These are phyloP conservation scores for Pachysandra terminalis DNA, from an alignment of 164 flowering plant genomes.

Conservation along the genomic window DNA sequence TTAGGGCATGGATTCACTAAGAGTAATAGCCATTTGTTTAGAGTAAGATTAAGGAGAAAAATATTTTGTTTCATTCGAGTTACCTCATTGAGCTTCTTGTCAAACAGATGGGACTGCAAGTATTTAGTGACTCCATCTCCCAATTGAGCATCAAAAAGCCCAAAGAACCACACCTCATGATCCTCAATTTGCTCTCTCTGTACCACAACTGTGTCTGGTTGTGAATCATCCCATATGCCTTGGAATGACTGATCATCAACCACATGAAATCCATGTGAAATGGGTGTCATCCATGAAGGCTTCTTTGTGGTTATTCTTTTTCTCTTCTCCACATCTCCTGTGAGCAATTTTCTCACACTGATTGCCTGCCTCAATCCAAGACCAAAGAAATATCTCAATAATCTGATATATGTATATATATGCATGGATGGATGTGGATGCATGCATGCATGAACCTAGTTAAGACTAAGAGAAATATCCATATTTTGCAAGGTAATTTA, in stretches of 20 bases:
- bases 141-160: conserved; percentile 39
- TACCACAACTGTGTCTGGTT: conserved; percentile 40
- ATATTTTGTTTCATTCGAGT: not conserved
- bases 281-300: conserved; percentile 44
- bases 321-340: conserved; percentile 20
- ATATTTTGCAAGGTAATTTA: too few species aligned
- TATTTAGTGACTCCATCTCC: conserved; percentile 39
- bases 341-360: conserved; percentile 13
- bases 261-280: conserved; percentile 52
- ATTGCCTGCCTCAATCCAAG: conserved; percentile 14
- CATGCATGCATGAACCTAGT: too few species aligned
- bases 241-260: conserved; percentile 25
- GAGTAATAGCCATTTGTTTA: too few species aligned
- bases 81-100: conserved; percentile 43
- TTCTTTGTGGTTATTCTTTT: conserved; percentile 16
- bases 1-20: too few species aligned
- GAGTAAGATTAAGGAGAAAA: not conserved
- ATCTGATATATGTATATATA: not conserved
- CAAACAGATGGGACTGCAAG: conserved; percentile 49
- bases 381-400: too few species aligned
- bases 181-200: conserved; percentile 54
- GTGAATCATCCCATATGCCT: conserved; percentile 10
- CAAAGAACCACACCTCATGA: conserved; percentile 55
- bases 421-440: not conserved
- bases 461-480: too few species aligned